phyloP scores from a whole-genome alignment of 2,329 filamentous ascomycete species.

The Hansfordia pulvinata region DNA sequence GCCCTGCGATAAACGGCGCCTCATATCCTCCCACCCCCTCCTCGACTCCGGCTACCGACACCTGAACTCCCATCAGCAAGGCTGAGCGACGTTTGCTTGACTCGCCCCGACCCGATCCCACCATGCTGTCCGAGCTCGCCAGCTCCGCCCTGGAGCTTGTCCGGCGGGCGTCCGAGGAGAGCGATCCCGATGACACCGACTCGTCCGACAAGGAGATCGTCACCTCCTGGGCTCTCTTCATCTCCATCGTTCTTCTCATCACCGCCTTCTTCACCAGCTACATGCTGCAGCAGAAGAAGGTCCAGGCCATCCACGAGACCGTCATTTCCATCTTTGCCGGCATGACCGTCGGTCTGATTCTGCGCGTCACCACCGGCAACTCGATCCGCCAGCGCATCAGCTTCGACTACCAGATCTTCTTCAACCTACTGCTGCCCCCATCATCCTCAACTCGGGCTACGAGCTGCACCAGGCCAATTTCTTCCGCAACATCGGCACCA shows the following conservation, averaged over 20 bases:
- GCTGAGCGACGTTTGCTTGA: too few species aligned
- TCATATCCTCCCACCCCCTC: too few species aligned
- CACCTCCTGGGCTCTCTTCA: slow-evolving; percentile 94
- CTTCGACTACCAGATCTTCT: slow-evolving; percentile 99
- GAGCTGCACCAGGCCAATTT: slow-evolving; percentile 98
- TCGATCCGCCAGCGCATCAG: slow-evolving; percentile 83
- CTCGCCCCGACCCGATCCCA: too few species aligned
- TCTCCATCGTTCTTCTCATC: slow-evolving; percentile 88
- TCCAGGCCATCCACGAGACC: slow-evolving; percentile 95
- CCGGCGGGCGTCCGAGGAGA: slow-evolving; percentile 29
- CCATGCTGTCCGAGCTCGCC: slow-evolving; percentile 22
- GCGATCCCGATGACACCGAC: slow-evolving; percentile 48
- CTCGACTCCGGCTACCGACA: too few species aligned
- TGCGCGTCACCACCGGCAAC: slow-evolving; percentile 68
- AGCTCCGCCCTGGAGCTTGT: slow-evolving; percentile 23
- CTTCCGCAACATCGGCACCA: slow-evolving; percentile 95
- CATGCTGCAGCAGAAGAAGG: slow-evolving; percentile 88
- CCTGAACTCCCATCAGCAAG: too few species aligned
- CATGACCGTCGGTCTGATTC: slow-evolving; percentile 86
- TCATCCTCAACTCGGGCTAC: slow-evolving; percentile 93
- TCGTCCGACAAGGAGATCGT: slow-evolving; percentile 87
- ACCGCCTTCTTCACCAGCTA: slow-evolving; percentile 95
- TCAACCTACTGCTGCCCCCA: slow-evolving; percentile 95
- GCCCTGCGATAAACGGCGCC: too few species aligned
- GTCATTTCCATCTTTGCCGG: slow-evolving; percentile 97